Evolutionary conservation across 2,329 filamentous ascomycete genomes (phyloP).

Genomic region (Aspergillus tamarii): DNA sequence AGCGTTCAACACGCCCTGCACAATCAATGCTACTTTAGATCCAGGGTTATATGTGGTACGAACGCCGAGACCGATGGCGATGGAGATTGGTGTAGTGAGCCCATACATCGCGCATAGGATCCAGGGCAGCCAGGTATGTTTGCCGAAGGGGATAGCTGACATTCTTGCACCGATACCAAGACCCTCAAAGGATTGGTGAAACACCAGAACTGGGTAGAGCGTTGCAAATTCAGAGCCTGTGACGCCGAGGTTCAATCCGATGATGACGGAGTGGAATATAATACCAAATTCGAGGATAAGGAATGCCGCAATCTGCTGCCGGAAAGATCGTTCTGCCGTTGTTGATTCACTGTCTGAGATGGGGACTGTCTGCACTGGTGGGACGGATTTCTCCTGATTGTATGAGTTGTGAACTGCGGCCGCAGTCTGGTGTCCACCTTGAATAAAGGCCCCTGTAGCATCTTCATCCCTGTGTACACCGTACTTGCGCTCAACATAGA

Average conservation of each 20-base stretch:
- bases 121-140: slow-evolving; percentile 53
- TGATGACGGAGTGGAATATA: slow-evolving; percentile 67
- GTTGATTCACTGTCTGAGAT: neutral
- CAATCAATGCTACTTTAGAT: slow-evolving; percentile 46
- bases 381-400: neutral
- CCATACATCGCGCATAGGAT: slow-evolving; percentile 53
- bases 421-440: neutral
- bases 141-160: slow-evolving; percentile 58
- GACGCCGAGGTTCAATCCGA: slow-evolving; percentile 65
- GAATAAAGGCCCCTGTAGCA: slow-evolving; percentile 14
- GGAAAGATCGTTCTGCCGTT: slow-evolving; percentile 47
- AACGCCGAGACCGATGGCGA: slow-evolving; percentile 52
- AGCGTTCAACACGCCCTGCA: slow-evolving; percentile 52
- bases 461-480: slow-evolving; percentile 34
- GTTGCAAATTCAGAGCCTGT: slow-evolving; percentile 60
- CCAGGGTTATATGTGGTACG: slow-evolving; percentile 48
- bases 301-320: slow-evolving; percentile 44
- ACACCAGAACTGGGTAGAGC: slow-evolving; percentile 63
- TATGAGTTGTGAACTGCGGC: neutral
- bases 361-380: neutral
- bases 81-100: slow-evolving; percentile 56
- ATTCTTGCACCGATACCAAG: slow-evolving; percentile 65
- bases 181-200: slow-evolving; percentile 67
- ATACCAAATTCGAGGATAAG: slow-evolving; percentile 62
- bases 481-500: slow-evolving; percentile 55